Evolutionary conservation across 1,284 basidiomycete species (phyloP).

Genomic region (Quambalaria eucalypti): DNA sequence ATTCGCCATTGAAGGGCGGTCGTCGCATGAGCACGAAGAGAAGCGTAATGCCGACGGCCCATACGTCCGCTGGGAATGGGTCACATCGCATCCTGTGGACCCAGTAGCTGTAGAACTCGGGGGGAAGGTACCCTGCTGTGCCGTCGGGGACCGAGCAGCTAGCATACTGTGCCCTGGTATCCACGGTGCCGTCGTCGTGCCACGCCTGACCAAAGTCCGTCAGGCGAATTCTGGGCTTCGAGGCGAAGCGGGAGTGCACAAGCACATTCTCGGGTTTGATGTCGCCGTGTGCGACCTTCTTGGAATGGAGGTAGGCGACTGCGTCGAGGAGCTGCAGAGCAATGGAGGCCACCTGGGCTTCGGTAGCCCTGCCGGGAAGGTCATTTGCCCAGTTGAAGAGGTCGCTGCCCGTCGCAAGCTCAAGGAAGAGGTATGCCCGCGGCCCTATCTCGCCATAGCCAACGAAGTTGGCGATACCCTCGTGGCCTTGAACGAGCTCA

Average conservation of each 20-base stretch:
- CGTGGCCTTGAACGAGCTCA: background rate
- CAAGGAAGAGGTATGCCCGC: background rate
- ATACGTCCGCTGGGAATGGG: background rate
- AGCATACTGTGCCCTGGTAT: background rate
- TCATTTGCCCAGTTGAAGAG: background rate
- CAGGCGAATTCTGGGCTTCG: background rate
- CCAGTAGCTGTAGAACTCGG: background rate
- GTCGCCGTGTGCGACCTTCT: background rate
- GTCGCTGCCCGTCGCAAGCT: background rate
- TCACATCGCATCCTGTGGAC: background rate
- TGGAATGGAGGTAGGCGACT: background rate
- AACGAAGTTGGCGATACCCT: background rate
- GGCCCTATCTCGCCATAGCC: background rate
- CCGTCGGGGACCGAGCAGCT: background rate
- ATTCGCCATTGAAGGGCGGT: too few relatives aligned
- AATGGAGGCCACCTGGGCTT: background rate
- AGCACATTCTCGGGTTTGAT: constrained; percentile 3
- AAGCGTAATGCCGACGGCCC: background rate
- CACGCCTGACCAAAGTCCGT: constrained; percentile 4
- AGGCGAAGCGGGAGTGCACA: background rate
- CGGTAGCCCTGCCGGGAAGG: background rate
- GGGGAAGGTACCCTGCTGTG: background rate
- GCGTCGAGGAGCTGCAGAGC: background rate
- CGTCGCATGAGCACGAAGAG: background rate
- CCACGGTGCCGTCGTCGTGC: background rate